phyloP scores from a whole-genome alignment of 768 basidiomycete genomes.

The Cantharellus anzutake region DNA sequence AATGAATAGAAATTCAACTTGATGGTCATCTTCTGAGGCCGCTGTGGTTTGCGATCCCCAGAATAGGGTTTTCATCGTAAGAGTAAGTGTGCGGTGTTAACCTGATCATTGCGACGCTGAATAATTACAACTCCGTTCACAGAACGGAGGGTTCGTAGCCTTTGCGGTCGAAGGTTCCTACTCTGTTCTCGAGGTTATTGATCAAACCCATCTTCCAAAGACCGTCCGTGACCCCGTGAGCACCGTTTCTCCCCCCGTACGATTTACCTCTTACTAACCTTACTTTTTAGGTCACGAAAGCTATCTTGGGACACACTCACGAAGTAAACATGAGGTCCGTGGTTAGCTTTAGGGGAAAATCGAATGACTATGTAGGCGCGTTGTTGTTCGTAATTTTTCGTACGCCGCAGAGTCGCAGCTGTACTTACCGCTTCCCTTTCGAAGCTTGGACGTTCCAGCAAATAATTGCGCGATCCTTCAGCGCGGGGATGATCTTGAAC shows the following conservation, averaged over 20 bases:
- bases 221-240: conserved; percentile 20
- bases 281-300: conserved; percentile 33
- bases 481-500: conserved; percentile 57
- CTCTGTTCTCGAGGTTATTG: conserved; percentile 57
- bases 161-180: conserved; percentile 65
- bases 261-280: conserved; percentile 14
- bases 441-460: conserved; percentile 62
- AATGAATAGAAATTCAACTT: conserved; percentile 17
- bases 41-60: conserved; percentile 14
- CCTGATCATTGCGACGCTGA: conserved; percentile 1
- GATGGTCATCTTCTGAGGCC: conserved; percentile 24
- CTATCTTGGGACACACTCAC: conserved; percentile 48
- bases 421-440: background rate
- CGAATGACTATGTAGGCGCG: conserved; percentile 49
- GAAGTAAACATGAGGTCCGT: conserved; percentile 63
- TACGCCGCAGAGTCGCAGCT: background rate
- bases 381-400: conserved; percentile 35
- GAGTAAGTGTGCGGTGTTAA: background rate
- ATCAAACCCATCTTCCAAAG: conserved; percentile 58
- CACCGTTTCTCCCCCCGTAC: background rate
- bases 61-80: conserved; percentile 59
- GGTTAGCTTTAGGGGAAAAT: conserved; percentile 16
- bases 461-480: conserved; percentile 78
- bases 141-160: conserved; percentile 31
- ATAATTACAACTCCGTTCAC: conserved; percentile 11